Base-by-base conservation (phyloP, 176 grass and related monocot genomes). In the Echinochloa phyllopogon region DNA sequence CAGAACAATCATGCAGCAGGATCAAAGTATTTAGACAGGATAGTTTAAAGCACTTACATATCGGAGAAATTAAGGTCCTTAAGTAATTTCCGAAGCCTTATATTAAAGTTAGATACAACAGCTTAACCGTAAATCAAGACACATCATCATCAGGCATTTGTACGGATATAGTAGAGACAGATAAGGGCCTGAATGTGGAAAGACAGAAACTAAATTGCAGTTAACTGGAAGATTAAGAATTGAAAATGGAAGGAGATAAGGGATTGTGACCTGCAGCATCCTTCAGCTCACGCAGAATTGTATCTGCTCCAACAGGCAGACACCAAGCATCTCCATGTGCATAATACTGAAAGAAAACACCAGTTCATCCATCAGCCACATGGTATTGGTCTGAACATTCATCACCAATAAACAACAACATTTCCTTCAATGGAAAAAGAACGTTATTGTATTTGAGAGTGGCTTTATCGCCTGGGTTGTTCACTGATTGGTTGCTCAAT, bases 31-130 rank as follows among this genome's bases (percentile, higher is more conserved):
- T n/a, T 24, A 11, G 39, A 82, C 0, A 20, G 24, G 0, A 50
- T 15, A 62, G 25, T 23, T 78, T 21, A 24, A 20, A 71, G 36
- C 21, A 74, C 93, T 95, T 92, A 95, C 96, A 98, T n/a, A 25
- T 92, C 61, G 8, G 89, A 78, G 83, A 94, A 81, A 66, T 90
- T 69, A 16, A 98, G 89, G 20, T 98, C 96, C 77, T 94, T 85
- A 0, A 94, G 82, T 68, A 98, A 85, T 80, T 94, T 94, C 43
- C 83, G 69, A 76, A 95, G 58, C 47, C 96, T 89, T 62, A 89
- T 94, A 82, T 95, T 93, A 15, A 98, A 98, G 77, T 98, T 92
- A 63, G 96, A 94, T 33, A 98, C 93, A 55, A 94, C 96, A 67
- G 91, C 89, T 95, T 98, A 71, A 98, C 96, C 95, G 91, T n/a